Evolutionary conservation across 306 rosid genomes (phyloP), one percentile per base, ranked within the genome.

Genomic region (Cicer yamashitae): DNA sequence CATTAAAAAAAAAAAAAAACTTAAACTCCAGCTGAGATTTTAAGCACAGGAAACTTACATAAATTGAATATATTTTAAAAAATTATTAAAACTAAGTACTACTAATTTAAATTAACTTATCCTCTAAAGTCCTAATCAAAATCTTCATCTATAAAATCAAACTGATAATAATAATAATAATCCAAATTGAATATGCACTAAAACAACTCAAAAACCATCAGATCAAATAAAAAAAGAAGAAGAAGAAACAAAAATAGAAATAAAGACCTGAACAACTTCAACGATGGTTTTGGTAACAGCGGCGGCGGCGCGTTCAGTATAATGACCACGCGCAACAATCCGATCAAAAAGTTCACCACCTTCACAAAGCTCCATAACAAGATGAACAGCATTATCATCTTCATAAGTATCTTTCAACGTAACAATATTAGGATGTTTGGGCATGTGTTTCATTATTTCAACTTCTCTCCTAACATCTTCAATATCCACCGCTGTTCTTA

Each of bases 301-400:
- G 0, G 99, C 99, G 7, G 99, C 99, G 0, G 99, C 98, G 6
- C 99, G 90, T 80, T 96, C 99, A 0, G 97, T 92, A 82, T 96
- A 96, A 63, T 96, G 99, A 0, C 99, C 99, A 4, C 99, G 79
- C 0, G 98, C 88, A 1, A 96, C 99, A 71, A 96, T 96, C 74
- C 99, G 87, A 73, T 96, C 99, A 25, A 96, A 96, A 70, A 96
- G 78, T 51, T 96, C 99, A 0, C 99, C 99, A 0, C 99, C 99
- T 48, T 92, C 99, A 15, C 99, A 96, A 14, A 96, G 85, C 90
- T 96, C 99, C 99, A 96, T 96, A 11, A 96, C 99, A n/a, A 96
- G 85, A 41, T 96, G 99, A 25, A 96, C 99, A 4, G 90, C 97
- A 69, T 69, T 69, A 45, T 90, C 97, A 41, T 96, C 99, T 70